Evolutionary conservation across 2,329 filamentous ascomycete species (phyloP), one percentile per base, ranked within the genome.

Genomic region (Diplodia intermedia): DNA sequence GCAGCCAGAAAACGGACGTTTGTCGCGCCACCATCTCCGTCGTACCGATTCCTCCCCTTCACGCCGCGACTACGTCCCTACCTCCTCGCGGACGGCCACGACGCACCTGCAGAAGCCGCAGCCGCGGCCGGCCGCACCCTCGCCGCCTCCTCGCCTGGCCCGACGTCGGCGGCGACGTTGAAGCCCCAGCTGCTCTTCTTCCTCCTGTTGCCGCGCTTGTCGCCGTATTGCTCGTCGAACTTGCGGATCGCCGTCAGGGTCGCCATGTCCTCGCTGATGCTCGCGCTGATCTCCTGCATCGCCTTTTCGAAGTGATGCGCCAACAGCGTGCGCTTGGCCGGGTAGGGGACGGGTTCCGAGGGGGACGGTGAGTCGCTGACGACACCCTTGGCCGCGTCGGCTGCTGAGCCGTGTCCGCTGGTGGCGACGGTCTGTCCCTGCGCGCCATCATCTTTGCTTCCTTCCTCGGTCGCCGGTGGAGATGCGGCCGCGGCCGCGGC

Each of bases 211-310:
- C 86, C 87, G 75, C 88, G 90, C 43, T 90, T 86, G 76, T 97
- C 93, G 31, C 95, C 94, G 77, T 94, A 99, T 78, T 94, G 91
- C 80, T 97, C 92, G 76, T 99, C 95, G 75, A 98, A 99, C 80
- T 96, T 96, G 73, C 92, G 87, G 74, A 99, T 97, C 14, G 92
- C 91, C 71, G 88, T 88, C 70, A 99, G 82, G 38, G 89, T 92
- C 60, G 88, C 85, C 94, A 97, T 98, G 75, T 99, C 94, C 79
- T 97, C 94, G 73, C 89, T 94, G 72, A 97, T 94, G 74, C 92
- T 96, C 0, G 95, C 93, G 67, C 90, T 92, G 72, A 99, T 97
- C 79, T 98, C 94, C 73, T 88, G 86, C 74, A 97, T 84, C 2
- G 93, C 95, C 72, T 88, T 90, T 18, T 94, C 91, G 75, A 99